A percentile compares a stretch with the other conserved stretches of the same genome.
These are phyloP conservation scores for Barnettozyma hawaiiensis DNA, from an alignment of 1,139 yeast genomes.

Conservation along the genomic window DNA sequence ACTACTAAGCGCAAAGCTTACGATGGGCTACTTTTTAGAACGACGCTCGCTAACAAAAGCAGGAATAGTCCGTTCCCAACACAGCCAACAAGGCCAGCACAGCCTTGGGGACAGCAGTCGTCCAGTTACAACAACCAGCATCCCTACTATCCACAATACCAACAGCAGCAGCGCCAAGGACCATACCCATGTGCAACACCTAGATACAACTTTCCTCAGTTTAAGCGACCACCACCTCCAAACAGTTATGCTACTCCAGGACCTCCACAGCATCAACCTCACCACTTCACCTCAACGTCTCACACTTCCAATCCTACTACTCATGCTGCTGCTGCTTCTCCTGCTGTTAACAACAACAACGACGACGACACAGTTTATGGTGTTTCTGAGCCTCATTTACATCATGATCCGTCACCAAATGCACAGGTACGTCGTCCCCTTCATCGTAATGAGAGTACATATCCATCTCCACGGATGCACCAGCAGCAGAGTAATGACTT, in stretches of 20 bases:
- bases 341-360: no score
- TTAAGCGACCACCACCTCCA: not conserved
- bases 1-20: not conserved
- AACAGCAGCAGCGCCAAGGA: not conserved
- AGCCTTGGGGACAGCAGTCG: no score
- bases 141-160: not conserved
- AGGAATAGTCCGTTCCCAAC: no score
- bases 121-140: not conserved
- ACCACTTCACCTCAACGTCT: not conserved
- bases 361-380: not conserved
- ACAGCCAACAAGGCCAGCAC: not conserved
- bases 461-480: not conserved
- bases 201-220: not conserved
- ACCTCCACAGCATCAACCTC: not conserved
- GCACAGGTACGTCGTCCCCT: not conserved
- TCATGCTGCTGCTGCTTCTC: not conserved
- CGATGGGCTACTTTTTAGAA: not conserved
- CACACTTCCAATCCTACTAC: not conserved
- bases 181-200: not conserved
- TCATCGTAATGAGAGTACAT: not conserved
- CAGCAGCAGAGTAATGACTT: not conserved
- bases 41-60: not conserved
- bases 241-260: not conserved
- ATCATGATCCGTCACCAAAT: not conserved
- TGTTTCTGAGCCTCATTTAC: not conserved